Conservation (phyloP, 2,329 filamentous ascomycete genomes). For the Talaromyces verruculosus region DNA sequence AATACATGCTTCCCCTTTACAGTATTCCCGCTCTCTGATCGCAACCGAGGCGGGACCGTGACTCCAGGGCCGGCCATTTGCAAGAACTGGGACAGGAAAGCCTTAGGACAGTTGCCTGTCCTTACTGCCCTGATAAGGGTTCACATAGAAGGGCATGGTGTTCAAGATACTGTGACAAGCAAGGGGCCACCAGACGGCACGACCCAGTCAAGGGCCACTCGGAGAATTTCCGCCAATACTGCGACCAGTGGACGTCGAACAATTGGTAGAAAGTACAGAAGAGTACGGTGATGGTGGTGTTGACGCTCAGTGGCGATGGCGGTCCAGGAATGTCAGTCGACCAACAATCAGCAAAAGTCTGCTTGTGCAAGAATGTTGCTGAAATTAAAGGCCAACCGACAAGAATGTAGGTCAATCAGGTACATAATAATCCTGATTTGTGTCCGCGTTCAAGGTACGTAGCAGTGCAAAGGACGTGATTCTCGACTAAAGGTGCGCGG, state of each 20-base stretch:
- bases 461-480: constrained; percentile 19
- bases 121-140: constrained; percentile 43
- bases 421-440: constrained; percentile 24
- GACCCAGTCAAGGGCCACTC: constrained; percentile 38
- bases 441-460: constrained; percentile 30
- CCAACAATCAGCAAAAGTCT: constrained; percentile 28
- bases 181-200: constrained; percentile 38
- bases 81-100: constrained; percentile 32
- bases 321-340: constrained; percentile 35
- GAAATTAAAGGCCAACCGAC: constrained; percentile 28
- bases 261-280: constrained; percentile 25
- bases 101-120: constrained; percentile 31
- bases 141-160: constrained; percentile 35
- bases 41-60: constrained; percentile 29
- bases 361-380: constrained; percentile 34
- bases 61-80: constrained; percentile 34
- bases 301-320: constrained; percentile 33
- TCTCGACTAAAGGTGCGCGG: constrained; percentile 10
- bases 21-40: constrained; percentile 36
- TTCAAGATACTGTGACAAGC: constrained; percentile 33
- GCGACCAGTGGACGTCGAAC: constrained; percentile 19
- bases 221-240: constrained; percentile 36
- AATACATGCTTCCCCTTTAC: constrained; percentile 34
- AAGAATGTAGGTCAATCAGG: constrained; percentile 36
- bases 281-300: constrained; percentile 29